Evolutionary conservation across 257 asterid genomes (phyloP).

Genomic region (Capsicum chinense): DNA sequence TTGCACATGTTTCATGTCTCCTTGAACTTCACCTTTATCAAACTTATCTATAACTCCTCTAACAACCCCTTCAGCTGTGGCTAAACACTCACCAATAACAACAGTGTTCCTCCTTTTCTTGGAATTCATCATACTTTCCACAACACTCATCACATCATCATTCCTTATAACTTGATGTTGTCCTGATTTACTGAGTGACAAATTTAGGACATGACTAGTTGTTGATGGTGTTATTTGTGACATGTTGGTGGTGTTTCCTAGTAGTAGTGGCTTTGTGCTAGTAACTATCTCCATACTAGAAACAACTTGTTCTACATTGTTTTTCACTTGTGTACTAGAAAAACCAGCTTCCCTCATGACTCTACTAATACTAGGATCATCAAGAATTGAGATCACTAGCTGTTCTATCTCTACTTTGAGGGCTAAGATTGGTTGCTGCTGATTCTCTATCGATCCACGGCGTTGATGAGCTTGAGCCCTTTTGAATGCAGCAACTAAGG

Average conservation of each 20-base stretch:
- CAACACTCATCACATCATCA: conserved; percentile 57
- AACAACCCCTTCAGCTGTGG: conserved; percentile 57
- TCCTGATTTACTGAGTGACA: conserved; percentile 22
- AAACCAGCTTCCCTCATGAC: conserved; percentile 98
- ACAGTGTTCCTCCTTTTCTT: conserved; percentile 60
- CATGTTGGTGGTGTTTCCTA: conserved; percentile 37
- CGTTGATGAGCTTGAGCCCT: conserved; percentile 97
- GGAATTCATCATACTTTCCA: conserved; percentile 64
- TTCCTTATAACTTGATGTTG: conserved; percentile 40
- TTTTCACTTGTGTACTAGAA: conserved; percentile 79
- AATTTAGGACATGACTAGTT: conserved; percentile 34
- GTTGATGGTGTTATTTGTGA: conserved; percentile 32
- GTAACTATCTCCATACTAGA: conserved; percentile 39
- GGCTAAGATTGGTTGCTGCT: conserved; percentile 81
- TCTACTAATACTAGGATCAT: conserved; percentile 96
- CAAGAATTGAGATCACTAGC: conserved; percentile 78
- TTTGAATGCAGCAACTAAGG: conserved; percentile 95
- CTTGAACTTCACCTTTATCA: conserved; percentile 58
- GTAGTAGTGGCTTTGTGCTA: conserved; percentile 40
- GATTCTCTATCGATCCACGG: conserved; percentile 78
- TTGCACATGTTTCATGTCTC: conserved; percentile 64
- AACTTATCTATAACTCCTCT: conserved; percentile 69
- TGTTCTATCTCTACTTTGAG: conserved; percentile 81
- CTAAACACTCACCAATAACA: conserved; percentile 54
- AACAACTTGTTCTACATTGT: conserved; percentile 68